Conservation (phyloP, 2,329 filamentous ascomycete species). For the Clathrospora elynae region DNA sequence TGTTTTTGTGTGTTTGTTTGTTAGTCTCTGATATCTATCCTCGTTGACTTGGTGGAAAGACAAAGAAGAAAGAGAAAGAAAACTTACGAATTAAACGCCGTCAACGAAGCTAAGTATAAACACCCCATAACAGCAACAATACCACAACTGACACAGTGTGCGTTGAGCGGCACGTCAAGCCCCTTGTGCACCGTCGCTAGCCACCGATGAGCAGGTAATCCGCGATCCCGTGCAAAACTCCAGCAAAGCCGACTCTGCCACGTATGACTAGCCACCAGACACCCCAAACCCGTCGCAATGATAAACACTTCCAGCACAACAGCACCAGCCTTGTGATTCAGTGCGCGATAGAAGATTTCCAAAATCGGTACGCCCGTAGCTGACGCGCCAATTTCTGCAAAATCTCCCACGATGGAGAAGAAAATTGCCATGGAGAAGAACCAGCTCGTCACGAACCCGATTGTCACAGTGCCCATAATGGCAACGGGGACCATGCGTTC, state of each 20-base stretch:
- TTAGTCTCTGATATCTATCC: slow-evolving; percentile 6
- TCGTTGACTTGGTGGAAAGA: neutral
- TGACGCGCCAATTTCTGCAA: slow-evolving; percentile 49
- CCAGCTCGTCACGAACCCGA: slow-evolving; percentile 57
- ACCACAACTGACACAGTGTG: slow-evolving; percentile 51
- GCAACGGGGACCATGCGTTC: slow-evolving; percentile 57
- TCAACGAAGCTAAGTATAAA: slow-evolving; percentile 52
- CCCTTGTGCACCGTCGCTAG: slow-evolving; percentile 49
- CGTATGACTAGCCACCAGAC: slow-evolving; percentile 55
- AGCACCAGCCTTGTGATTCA: slow-evolving; percentile 52
- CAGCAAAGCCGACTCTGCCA: slow-evolving; percentile 59
- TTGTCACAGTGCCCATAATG: slow-evolving; percentile 56
- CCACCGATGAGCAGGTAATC: slow-evolving; percentile 52
- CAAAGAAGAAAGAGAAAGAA: neutral
- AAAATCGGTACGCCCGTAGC: slow-evolving; percentile 55
- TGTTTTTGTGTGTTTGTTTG: too few species aligned
- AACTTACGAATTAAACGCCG: slow-evolving; percentile 50
- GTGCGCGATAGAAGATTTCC: slow-evolving; percentile 54
- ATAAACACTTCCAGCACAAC: slow-evolving; percentile 55
- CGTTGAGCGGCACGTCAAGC: slow-evolving; percentile 54
- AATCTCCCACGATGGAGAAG: slow-evolving; percentile 56
- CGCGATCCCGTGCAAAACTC: slow-evolving; percentile 59
- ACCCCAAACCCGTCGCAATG: slow-evolving; percentile 55
- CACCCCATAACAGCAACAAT: slow-evolving; percentile 55
- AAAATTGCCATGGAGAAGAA: slow-evolving; percentile 57